Evolutionary conservation across 495 filamentous ascomycete genomes (phyloP), one percentile per base, ranked within the genome.

Genomic region (Tuber calosporum): DNA sequence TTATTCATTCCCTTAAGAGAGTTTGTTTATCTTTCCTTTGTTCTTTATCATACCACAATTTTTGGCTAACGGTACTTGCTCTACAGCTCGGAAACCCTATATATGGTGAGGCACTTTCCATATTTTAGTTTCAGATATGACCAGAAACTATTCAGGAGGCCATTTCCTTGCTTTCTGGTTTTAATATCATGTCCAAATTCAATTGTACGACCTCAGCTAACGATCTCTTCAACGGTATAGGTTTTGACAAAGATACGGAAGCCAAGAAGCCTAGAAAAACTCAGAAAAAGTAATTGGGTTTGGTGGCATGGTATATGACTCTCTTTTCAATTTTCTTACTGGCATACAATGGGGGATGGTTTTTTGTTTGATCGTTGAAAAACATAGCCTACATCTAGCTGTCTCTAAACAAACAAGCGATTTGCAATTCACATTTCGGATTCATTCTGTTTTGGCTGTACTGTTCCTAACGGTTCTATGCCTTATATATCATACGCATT

Each of bases 1-100:
- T 92, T 4, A 84, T 91, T 9, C 89, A 87, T 73, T 85, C 88
- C 0, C 80, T 92, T 0, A 84, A 84, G 20, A 70, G 84, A 26
- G 84, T 86, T 82, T 80, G 83, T 79, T 66, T 42, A 34, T 30
- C 42, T n/a, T 67, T 43, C 22, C 41, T 53, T 36, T 69, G 53
- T 41, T 17, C 37, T 37, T 6, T 34, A 58, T 48, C 13, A 20
- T 38, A 17, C 17, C 4, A 8, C 30, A 53, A 38, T 26, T 40
- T 48, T 77, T 72, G 42, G 42, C 74, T 78, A 68, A 78, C 42
- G 38, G n/a, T 9, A 38, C 39, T 62, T 15, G 39, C 26, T 19
- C 34, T 39, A 36, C 42, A 84, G 83, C 76, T 82, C 17, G 83
- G 83, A 19, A 76, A 74, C 0, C 83, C 83, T 5, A 82, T 84